These are phyloP conservation scores for Cerrena zonata DNA, from an alignment of 1,284 basidiomycete species.

Conservation along the genomic window DNA sequence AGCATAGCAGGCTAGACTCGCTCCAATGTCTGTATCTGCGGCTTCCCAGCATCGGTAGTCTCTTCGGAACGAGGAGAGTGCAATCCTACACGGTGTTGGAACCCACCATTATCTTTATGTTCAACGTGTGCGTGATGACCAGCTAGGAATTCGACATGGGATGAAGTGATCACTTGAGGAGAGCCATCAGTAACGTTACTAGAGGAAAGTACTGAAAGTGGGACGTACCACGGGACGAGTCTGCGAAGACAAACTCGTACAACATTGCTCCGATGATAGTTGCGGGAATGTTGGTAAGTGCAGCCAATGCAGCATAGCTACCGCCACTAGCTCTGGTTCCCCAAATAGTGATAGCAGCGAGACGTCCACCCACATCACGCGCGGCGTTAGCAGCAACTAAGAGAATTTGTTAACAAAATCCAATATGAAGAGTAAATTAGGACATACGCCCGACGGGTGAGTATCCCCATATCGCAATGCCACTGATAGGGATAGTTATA, in stretches of 20 bases:
- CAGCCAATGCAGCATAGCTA: slow-evolving; percentile 55
- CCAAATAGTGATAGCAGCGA: slow-evolving; percentile 55
- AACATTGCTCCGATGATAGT: slow-evolving; percentile 46
- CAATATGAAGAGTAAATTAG: not conserved
- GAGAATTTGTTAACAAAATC: not conserved
- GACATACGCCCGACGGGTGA: slow-evolving; percentile 11
- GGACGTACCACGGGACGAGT: slow-evolving; percentile 42
- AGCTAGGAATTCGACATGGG: slow-evolving; percentile 17
- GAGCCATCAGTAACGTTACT: not conserved
- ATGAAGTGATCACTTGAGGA: slow-evolving; percentile 20
- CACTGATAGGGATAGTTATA: slow-evolving; percentile 30
- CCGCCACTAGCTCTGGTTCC: slow-evolving; percentile 50
- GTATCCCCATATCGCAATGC: slow-evolving; percentile 46
- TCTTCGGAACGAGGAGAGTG: too few species aligned
- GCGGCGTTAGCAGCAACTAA: slow-evolving; percentile 55
- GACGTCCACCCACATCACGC: slow-evolving; percentile 59
- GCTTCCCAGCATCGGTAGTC: too few species aligned
- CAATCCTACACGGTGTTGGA: not conserved
- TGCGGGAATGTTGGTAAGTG: slow-evolving; percentile 62
- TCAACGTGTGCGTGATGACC: slow-evolving; percentile 23
- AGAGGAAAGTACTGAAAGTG: not conserved
- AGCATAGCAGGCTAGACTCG: too few species aligned
- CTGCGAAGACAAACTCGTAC: slow-evolving; percentile 54
- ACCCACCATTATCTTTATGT: slow-evolving; percentile 15
- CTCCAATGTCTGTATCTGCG: too few species aligned